Conservation (phyloP, 257 asterid species). For the Lycium ferocissimum region DNA sequence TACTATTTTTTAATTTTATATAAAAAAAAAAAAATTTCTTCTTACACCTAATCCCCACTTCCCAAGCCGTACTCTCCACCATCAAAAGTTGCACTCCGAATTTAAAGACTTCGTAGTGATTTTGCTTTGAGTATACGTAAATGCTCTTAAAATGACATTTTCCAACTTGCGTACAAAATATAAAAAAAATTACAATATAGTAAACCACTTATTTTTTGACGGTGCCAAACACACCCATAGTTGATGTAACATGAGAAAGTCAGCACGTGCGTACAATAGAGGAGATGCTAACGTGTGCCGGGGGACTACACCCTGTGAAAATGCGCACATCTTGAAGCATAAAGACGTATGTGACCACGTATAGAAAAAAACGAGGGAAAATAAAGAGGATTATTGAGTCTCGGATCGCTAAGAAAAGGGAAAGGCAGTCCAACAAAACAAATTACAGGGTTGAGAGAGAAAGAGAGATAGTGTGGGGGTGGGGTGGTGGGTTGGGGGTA, state of each 20-base stretch:
- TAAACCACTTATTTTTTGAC: too few species aligned
- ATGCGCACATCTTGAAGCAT: conserved; percentile 68
- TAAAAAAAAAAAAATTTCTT: too few species aligned
- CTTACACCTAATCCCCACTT: too few species aligned
- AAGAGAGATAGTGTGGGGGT: background rate
- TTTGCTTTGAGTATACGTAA: too few species aligned
- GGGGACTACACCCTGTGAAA: conserved; percentile 34
- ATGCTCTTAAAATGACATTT: too few species aligned
- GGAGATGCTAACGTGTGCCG: conserved; percentile 42
- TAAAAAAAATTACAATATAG: too few species aligned
- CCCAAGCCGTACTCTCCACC: too few species aligned
- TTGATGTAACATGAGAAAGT: background rate
- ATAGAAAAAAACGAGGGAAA: conserved; percentile 16
- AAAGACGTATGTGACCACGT: conserved; percentile 22
- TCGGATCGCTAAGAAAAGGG: conserved; percentile 33
- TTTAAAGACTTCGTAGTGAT: too few species aligned
- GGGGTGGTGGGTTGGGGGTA: background rate
- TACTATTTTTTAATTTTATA: too few species aligned
- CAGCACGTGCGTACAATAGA: background rate
- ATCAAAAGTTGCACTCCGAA: too few species aligned
- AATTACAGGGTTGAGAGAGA: conserved; percentile 25
- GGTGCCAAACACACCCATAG: too few species aligned
- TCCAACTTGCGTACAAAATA: too few species aligned
- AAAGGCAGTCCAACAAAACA: conserved; percentile 42
- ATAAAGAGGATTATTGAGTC: conserved; percentile 24